Conservation (phyloP, 139 green algal species). For the Micromonas pusilla region DNA sequence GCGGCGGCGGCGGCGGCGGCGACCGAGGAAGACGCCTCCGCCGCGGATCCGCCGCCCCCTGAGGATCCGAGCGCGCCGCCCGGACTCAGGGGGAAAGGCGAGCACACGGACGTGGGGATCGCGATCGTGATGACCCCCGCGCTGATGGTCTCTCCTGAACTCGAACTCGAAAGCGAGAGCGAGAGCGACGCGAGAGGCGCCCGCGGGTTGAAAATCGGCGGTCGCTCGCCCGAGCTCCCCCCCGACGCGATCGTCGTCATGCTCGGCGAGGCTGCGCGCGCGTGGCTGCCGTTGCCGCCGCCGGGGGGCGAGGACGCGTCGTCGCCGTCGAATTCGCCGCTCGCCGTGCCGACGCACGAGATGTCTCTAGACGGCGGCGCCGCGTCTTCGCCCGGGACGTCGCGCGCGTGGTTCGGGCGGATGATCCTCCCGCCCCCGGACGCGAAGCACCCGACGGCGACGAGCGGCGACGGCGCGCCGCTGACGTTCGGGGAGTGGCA, state of each 20-base stretch:
- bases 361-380: neutral
- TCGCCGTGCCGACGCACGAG: conserved; percentile 1
- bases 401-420: conserved; percentile 13
- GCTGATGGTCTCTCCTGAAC: neutral
- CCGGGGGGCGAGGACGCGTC: neutral
- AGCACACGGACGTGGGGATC: conserved; percentile 16
- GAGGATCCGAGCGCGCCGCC: neutral
- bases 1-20: neutral
- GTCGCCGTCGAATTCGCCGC: neutral
- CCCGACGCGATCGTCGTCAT: neutral
- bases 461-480: neutral
- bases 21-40: neutral
- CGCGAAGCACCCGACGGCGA: neutral
- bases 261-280: conserved; percentile 10
- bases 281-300: neutral
- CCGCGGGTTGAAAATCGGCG: neutral
- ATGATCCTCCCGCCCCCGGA: neutral
- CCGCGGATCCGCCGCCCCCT: neutral
- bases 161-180: neutral
- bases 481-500: conserved; percentile 10
- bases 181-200: neutral
- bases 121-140: conserved; percentile 16
- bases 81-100: neutral
- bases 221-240: neutral
- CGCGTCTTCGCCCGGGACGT: neutral